phyloP scores from a whole-genome alignment of 2,329 filamentous ascomycete genomes.

The Paecilomyces sp. region DNA sequence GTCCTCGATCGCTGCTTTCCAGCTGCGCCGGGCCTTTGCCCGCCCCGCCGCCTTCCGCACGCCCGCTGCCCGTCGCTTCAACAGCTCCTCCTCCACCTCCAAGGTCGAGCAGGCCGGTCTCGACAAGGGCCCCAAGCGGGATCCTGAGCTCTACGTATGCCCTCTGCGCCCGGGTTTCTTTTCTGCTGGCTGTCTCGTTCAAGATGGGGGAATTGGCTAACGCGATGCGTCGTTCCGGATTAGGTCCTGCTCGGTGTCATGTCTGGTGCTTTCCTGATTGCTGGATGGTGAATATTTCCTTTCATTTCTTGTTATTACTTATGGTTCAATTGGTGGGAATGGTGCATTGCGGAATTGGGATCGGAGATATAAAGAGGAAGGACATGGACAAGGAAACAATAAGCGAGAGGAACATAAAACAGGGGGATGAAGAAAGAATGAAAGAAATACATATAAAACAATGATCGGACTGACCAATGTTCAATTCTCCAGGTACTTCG shows the following conservation, averaged over 20 bases:
- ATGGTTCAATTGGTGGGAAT: background rate
- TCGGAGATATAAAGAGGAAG: background rate
- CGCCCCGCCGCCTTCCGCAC: conserved; percentile 35
- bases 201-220: conserved; percentile 13
- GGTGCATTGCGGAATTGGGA: background rate
- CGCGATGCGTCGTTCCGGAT: background rate
- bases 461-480: background rate
- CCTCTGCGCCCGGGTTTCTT: background rate
- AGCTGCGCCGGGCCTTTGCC: conserved; percentile 34
- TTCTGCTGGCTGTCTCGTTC: background rate
- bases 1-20: conserved; percentile 36
- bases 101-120: conserved; percentile 45
- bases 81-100: conserved; percentile 20
- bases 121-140: conserved; percentile 58
- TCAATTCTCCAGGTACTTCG: conserved; percentile 44
- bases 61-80: conserved; percentile 30
- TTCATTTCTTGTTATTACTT: background rate
- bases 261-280: conserved; percentile 78
- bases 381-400: no score
- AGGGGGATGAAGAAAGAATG: background rate
- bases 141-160: conserved; percentile 69
- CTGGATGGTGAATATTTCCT: conserved; percentile 56
- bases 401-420: background rate
- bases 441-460: background rate
- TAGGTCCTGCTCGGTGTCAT: conserved; percentile 90